A percentile compares a stretch with the other conserved stretches of the same genome.
These are phyloP conservation scores for Colletotrichum melonis DNA, from an alignment of 2,329 filamentous ascomycete species.

Conservation along the genomic window DNA sequence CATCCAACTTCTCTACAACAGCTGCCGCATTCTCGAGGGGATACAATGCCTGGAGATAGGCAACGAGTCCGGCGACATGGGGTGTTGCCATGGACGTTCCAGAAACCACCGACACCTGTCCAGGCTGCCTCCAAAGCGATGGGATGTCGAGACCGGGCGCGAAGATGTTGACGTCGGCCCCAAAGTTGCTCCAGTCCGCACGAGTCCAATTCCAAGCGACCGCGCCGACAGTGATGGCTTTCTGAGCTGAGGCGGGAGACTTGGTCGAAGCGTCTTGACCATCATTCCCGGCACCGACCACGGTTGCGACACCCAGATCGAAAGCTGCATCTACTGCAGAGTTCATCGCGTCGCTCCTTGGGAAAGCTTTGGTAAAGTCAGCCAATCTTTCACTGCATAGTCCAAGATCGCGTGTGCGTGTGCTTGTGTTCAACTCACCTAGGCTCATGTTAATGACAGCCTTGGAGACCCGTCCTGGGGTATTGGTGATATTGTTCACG, in stretches of 20 bases:
- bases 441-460: constrained; percentile 67
- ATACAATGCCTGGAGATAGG: constrained; percentile 37
- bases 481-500: constrained; percentile 52
- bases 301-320: constrained; percentile 52
- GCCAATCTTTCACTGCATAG: too few relatives aligned
- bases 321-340: constrained; percentile 54
- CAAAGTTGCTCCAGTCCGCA: constrained; percentile 58
- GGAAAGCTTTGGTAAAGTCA: too few relatives aligned
- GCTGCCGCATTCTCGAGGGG: neutral
- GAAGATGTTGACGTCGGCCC: constrained; percentile 56
- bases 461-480: constrained; percentile 49
- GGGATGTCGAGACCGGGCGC: constrained; percentile 59
- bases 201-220: constrained; percentile 57
- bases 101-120: neutral
- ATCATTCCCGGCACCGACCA: constrained; percentile 65
- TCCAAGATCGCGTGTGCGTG: too few relatives aligned
- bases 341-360: constrained; percentile 52
- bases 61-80: constrained; percentile 38
- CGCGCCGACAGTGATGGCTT: constrained; percentile 56
- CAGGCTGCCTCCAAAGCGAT: constrained; percentile 53
- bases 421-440: constrained; percentile 35
- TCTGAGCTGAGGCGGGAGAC: neutral
- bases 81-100: constrained; percentile 39
- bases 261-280: constrained; percentile 44
- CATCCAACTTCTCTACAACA: neutral